These are phyloP conservation scores for Candida jianshihensis DNA, from an alignment of 805 yeast species.

Conservation along the genomic window DNA sequence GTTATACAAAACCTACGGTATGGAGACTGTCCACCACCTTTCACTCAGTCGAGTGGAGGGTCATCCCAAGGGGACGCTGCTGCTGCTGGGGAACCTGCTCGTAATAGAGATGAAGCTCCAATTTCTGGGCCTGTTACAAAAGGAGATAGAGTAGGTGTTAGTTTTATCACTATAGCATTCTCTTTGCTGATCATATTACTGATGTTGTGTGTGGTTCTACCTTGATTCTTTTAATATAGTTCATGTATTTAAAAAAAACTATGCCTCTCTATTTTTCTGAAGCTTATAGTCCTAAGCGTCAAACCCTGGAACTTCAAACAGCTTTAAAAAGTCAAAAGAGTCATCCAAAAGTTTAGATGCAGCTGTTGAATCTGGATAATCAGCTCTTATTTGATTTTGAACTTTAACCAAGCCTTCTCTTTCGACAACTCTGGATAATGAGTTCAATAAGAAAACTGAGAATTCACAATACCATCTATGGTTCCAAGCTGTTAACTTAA, in stretches of 20 bases:
- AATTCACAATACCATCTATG: conserved; percentile 97
- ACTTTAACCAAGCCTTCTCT: conserved; percentile 78
- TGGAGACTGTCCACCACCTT: conserved; percentile 44
- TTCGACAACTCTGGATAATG: conserved; percentile 54
- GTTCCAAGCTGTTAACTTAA: conserved; percentile 90
- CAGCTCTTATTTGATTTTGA: conserved; percentile 61
- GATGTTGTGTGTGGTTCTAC: too few relatives aligned
- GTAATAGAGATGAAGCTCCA: too few relatives aligned
- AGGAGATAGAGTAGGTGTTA: too few relatives aligned
- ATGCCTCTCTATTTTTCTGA: too few relatives aligned
- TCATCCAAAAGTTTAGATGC: conserved; percentile 50
- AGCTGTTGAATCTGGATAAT: conserved; percentile 51
- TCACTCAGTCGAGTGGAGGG: conserved; percentile 59
- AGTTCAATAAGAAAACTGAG: conserved; percentile 57
- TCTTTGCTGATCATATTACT: too few relatives aligned
- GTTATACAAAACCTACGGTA: conserved; percentile 36
- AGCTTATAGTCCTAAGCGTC: conserved; percentile 9
- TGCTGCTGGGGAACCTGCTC: conserved; percentile 54
- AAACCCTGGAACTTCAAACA: conserved; percentile 11
- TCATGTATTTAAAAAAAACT: too few relatives aligned
- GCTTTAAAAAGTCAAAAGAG: conserved; percentile 36
- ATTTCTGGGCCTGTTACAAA: too few relatives aligned
- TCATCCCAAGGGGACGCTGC: conserved; percentile 58
- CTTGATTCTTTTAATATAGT: too few relatives aligned
- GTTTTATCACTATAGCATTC: too few relatives aligned